Evolutionary conservation across 441 rosid species (phyloP).

Genomic region (Manihot esculenta): DNA sequence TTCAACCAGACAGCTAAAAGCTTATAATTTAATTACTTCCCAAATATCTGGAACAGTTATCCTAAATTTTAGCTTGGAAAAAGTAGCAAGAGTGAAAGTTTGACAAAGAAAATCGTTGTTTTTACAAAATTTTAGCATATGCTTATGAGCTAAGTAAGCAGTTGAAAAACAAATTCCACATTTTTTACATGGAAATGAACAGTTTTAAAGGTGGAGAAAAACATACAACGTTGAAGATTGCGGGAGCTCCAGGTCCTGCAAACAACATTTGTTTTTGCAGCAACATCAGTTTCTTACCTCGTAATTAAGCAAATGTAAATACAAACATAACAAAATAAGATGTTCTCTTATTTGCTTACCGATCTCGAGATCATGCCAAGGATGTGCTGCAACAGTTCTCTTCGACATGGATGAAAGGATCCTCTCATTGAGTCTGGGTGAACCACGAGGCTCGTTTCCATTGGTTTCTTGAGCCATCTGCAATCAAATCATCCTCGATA

Average conservation of each 20-base stretch:
- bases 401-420: conserved; percentile 89
- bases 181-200: neutral
- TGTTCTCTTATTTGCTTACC: conserved; percentile 37
- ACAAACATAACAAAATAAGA: conserved; percentile 5
- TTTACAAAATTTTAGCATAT: no score
- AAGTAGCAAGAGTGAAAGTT: neutral
- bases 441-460: conserved; percentile 32
- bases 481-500: neutral
- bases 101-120: neutral
- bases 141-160: no score
- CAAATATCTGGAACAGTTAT: conserved; percentile 1
- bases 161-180: neutral
- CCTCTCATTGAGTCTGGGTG: conserved; percentile 88
- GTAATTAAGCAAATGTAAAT: neutral
- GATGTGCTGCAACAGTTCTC: conserved; percentile 99
- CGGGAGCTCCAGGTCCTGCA: conserved; percentile 96
- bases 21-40: neutral
- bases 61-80: neutral
- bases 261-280: conserved; percentile 12
- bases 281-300: conserved; percentile 15
- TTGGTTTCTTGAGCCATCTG: conserved; percentile 57
- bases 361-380: conserved; percentile 99
- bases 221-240: conserved; percentile 80
- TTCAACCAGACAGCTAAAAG: neutral
- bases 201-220: conserved; percentile 12